These are phyloP conservation scores for Hypoxylon subgilvum DNA, from an alignment of 495 filamentous ascomycete genomes.

Conservation along the genomic window DNA sequence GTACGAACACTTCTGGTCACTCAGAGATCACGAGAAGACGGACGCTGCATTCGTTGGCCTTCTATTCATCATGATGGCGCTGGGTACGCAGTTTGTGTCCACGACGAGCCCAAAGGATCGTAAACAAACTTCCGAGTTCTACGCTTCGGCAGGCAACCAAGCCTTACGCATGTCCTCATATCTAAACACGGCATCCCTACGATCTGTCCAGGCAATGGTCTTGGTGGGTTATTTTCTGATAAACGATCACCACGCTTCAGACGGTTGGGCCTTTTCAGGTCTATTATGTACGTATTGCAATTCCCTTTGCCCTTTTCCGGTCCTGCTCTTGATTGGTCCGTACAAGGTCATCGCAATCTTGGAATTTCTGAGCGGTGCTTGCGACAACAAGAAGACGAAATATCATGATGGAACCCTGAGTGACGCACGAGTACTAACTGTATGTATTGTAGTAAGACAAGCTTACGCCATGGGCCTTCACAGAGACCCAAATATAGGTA, in stretches of 20 bases:
- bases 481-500: conserved; percentile 71
- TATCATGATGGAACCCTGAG: neutral
- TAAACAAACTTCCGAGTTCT: conserved; percentile 76
- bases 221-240: conserved; percentile 76
- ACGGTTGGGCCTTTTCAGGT: conserved; percentile 77
- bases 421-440: conserved; percentile 15
- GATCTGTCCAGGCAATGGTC: conserved; percentile 76
- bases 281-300: conserved; percentile 23
- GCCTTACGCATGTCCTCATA: conserved; percentile 71
- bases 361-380: neutral
- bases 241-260: conserved; percentile 77
- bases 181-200: conserved; percentile 67
- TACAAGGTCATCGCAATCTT: neutral
- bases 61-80: conserved; percentile 70
- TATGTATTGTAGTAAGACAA: conserved; percentile 61
- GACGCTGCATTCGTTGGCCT: conserved; percentile 69
- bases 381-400: neutral
- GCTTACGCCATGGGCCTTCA: conserved; percentile 78
- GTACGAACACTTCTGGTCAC: conserved; percentile 72
- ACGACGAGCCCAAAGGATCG: conserved; percentile 60
- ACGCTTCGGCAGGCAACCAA: conserved; percentile 74
- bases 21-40: conserved; percentile 56
- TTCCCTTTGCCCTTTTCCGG: neutral
- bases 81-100: conserved; percentile 74
- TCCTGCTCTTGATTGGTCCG: neutral